Conservation (phyloP, 371 early-diverging fungal species). For the Phascolomyces articulosus region DNA sequence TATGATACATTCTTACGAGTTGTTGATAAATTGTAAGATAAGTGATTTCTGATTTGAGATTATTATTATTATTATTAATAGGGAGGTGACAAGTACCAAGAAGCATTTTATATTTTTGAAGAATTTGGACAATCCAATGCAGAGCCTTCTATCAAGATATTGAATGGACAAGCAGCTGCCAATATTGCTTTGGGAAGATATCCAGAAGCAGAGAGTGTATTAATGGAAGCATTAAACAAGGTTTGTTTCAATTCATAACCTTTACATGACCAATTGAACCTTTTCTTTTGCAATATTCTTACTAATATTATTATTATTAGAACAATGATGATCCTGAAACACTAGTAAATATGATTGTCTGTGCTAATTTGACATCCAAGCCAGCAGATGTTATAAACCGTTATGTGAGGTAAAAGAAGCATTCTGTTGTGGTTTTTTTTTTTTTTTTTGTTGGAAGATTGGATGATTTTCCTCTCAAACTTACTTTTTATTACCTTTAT, state of each 20-base stretch:
- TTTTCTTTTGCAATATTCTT: too few species aligned
- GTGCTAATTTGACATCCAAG: constrained; percentile 70
- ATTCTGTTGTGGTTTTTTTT: too few species aligned
- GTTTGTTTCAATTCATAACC: constrained; percentile 27
- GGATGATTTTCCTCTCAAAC: too few species aligned
- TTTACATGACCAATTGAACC: too few species aligned
- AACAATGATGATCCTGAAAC: constrained; percentile 83
- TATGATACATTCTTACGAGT: too few species aligned
- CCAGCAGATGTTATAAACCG: constrained; percentile 67
- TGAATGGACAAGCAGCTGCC: constrained; percentile 85
- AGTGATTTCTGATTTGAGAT: too few species aligned
- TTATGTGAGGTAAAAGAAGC: constrained; percentile 60
- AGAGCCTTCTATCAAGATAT: constrained; percentile 75
- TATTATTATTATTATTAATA: constrained; percentile 24
- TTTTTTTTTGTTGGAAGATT: too few species aligned
- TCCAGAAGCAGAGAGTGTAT: constrained; percentile 84
- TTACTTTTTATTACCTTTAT: too few species aligned
- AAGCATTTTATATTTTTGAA: constrained; percentile 92
- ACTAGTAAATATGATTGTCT: constrained; percentile 84
- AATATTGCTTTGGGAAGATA: constrained; percentile 82
- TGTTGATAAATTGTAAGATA: background rate
- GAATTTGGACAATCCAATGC: constrained; percentile 84
- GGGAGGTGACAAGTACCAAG: constrained; percentile 84
- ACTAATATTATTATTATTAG: constrained; percentile 35
- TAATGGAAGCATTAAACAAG: constrained; percentile 82